Conservation (phyloP, 2,329 filamentous ascomycete genomes). For the Phialophora chinensis region DNA sequence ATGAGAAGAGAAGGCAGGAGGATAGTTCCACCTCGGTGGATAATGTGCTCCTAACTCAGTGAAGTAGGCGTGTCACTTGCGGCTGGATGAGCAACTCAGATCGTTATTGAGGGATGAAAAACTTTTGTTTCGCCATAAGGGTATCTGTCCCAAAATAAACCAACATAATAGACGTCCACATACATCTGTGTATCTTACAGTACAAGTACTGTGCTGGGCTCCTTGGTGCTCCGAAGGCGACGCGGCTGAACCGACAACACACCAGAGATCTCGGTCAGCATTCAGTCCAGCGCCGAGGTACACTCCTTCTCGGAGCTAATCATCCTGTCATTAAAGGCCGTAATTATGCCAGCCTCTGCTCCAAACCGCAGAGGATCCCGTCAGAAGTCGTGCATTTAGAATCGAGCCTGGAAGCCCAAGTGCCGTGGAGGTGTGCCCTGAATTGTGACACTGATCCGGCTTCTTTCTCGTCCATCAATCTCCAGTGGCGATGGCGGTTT, state of each 20-base stretch:
- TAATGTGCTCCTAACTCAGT: not conserved
- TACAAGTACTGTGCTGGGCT: not conserved
- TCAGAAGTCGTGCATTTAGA: conserved; percentile 2
- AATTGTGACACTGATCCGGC: conserved; percentile 33
- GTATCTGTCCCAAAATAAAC: conserved; percentile 15
- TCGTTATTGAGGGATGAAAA: not conserved
- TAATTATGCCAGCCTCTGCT: not conserved
- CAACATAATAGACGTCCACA: conserved; percentile 4
- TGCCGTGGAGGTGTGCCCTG: conserved; percentile 28
- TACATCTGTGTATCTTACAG: not conserved
- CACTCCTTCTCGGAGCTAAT: not conserved
- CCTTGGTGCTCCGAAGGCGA: not conserved
- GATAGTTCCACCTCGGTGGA: no score
- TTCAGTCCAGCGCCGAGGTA: not conserved
- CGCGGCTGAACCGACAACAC: not conserved
- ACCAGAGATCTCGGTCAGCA: not conserved
- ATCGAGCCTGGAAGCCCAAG: conserved; percentile 30
- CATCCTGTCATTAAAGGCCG: conserved; percentile 3
- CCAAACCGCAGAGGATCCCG: not conserved
- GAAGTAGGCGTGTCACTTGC: not conserved
- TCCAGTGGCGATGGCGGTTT: conserved; percentile 33
- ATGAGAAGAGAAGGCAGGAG: no score
- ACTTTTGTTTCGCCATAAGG: conserved; percentile 15
- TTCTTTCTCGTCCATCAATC: conserved; percentile 34
- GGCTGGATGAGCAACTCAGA: not conserved